Percentiles rank a stretch among this genome's conserved stretches.
These are phyloP conservation scores for Colletotrichum sp. DNA, from an alignment of 2,329 filamentous ascomycete genomes.

Conservation along the genomic window DNA sequence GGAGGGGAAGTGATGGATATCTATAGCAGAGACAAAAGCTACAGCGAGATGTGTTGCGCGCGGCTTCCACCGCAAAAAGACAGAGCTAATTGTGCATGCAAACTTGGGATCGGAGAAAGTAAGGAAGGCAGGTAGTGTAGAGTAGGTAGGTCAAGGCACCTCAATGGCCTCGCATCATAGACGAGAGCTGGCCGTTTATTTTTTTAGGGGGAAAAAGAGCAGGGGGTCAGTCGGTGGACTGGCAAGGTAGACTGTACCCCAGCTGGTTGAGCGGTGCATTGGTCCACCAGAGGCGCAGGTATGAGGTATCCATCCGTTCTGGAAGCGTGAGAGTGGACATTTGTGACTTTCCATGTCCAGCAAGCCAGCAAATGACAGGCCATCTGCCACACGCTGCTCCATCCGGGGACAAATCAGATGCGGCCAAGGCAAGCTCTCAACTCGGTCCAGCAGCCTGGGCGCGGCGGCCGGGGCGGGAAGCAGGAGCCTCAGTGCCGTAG, in stretches of 20 bases:
- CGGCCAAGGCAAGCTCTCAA: background rate
- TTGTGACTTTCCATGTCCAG: background rate
- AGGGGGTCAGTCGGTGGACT: background rate
- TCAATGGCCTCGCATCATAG: slow-evolving; percentile 19
- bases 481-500: slow-evolving; percentile 13
- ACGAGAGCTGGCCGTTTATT: background rate
- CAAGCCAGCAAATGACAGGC: slow-evolving; percentile 13
- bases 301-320: background rate
- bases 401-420: slow-evolving; percentile 7
- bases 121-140: background rate
- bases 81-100: background rate
- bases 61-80: slow-evolving; percentile 5
- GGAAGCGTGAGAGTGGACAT: background rate
- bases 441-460: slow-evolving; percentile 6
- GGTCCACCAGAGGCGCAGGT: background rate
- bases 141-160: background rate
- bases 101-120: background rate
- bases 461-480: background rate
- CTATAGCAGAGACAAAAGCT: background rate
- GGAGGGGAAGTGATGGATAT: background rate
- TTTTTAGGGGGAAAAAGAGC: slow-evolving; percentile 8
- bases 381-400: slow-evolving; percentile 8
- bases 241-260: background rate
- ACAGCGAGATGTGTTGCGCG: background rate
- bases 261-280: background rate